Evolutionary conservation across 495 filamentous ascomycete genomes (phyloP).

Genomic region (Rhypophila decipiens): DNA sequence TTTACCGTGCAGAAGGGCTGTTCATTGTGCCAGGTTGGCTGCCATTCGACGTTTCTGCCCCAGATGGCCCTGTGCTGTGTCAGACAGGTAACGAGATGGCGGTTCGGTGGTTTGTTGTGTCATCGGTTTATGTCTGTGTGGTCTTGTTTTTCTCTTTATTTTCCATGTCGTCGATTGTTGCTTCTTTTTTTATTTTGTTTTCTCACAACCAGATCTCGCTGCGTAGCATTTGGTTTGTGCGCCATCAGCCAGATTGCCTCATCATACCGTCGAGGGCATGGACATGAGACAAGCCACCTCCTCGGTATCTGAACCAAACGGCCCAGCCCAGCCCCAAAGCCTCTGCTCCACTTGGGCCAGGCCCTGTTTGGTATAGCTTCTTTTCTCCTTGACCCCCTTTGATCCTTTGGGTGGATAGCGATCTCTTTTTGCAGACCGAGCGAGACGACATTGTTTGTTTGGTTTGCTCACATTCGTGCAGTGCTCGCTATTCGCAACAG

Average conservation of each 20-base stretch:
- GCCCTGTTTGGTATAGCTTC: constrained; percentile 15
- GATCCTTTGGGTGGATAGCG: background rate
- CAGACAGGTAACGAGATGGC: constrained; percentile 12
- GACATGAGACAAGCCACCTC: constrained; percentile 32
- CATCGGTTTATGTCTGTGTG: constrained; percentile 7
- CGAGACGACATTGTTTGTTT: background rate
- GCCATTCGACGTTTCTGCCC: constrained; percentile 5
- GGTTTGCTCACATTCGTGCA: background rate
- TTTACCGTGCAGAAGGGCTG: constrained; percentile 23
- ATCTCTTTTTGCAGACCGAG: background rate
- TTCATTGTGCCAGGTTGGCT: constrained; percentile 22
- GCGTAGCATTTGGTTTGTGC: background rate
- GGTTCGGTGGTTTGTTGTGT: constrained; percentile 7
- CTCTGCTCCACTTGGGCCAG: constrained; percentile 13
- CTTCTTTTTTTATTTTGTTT: background rate
- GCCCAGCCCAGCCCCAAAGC: constrained; percentile 9
- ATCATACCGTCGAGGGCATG: constrained; percentile 5
- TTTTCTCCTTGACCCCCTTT: constrained; percentile 5
- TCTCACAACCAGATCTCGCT: background rate
- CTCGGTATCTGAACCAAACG: constrained; percentile 17
- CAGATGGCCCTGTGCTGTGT: constrained; percentile 14
- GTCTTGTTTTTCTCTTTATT: constrained; percentile 1
- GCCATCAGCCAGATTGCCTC: constrained; percentile 13
- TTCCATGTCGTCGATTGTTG: no score
- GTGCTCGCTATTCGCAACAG: no score